Evolutionary conservation across 108 stramenopile species (phyloP), one percentile per base, ranked within the genome.

Genomic region (Cyclotella kingstonii): DNA sequence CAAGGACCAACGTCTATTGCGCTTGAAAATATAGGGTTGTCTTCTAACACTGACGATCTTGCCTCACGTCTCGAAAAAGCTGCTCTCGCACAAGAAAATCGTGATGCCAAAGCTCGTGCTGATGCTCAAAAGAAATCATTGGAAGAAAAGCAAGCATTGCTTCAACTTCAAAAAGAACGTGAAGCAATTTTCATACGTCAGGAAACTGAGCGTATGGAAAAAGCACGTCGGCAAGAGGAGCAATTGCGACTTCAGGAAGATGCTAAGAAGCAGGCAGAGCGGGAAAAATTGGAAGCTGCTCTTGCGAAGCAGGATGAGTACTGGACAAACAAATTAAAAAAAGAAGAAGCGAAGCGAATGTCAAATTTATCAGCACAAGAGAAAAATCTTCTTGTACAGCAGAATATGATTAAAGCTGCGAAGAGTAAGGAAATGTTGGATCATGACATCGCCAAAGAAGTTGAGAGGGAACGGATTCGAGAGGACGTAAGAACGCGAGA

Each of bases 271-370:
- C 61, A 43, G 8, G 80, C 75, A 6, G 80, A 81, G 22, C 25
- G 53, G 23, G 62, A 59, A 9, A 55, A 61, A 33, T 30, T 76
- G 28, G 39, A 66, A 59, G 72, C 73, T n/a, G 54, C 73, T 39
- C 55, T 68, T 61, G 56, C 77, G 40, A 54, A 52, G 25, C 82
- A 83, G 36, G 82, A 83, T 40, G 82, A 68, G 9, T 83, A 80
- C 49, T 83, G 82, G 82, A 65, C 67, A 8, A 74, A 75, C 9
- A 66, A 69, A 51, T 49, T 83, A 43, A 18, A 75, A 54, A 68
- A 59, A 10, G 68, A 80, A 38, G 43, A 65, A 19, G 58, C 66
- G 11, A 57, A 49, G 54, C 57, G 72, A 21, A 44, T 31, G 25
- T 11, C 36, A 5, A 26, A 40, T 9, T 44, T 61, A 54, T 40